phyloP scores from a whole-genome alignment of 345 rosid genomes.

The Murraya koenigii region DNA sequence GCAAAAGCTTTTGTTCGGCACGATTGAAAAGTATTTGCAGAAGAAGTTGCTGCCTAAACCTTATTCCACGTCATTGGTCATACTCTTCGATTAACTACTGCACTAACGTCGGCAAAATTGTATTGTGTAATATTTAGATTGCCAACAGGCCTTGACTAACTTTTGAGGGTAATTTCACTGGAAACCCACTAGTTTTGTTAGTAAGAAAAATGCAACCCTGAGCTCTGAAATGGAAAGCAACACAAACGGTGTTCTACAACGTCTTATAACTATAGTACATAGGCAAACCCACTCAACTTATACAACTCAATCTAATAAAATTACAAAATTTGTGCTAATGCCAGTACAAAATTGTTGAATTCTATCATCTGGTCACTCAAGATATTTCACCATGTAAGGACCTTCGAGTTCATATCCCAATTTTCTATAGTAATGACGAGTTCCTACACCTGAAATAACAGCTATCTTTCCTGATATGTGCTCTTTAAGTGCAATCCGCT shows the following conservation, averaged over 20 bases:
- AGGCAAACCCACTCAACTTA: neutral
- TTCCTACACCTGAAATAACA: conserved; percentile 94
- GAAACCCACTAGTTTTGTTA: neutral
- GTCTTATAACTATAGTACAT: neutral
- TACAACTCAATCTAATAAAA: neutral
- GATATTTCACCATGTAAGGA: conserved; percentile 92
- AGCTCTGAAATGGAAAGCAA: neutral
- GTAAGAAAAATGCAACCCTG: neutral
- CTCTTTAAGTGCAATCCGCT: conserved; percentile 71
- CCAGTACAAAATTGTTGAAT: conserved; percentile 24
- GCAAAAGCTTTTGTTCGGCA: neutral
- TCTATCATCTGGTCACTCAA: conserved; percentile 29
- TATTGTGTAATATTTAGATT: too few relatives aligned
- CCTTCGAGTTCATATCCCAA: conserved; percentile 93
- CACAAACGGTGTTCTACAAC: neutral
- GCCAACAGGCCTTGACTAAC: too few relatives aligned
- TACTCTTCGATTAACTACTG: neutral
- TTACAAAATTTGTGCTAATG: neutral
- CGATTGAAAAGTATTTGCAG: neutral
- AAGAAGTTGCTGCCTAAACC: neutral
- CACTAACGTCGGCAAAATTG: neutral
- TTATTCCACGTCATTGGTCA: neutral
- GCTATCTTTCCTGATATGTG: conserved; percentile 82
- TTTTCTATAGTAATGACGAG: conserved; percentile 93
- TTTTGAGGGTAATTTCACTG: too few relatives aligned